Base-by-base conservation (phyloP, 768 basidiomycete genomes). In the Tylopilus sp. region DNA sequence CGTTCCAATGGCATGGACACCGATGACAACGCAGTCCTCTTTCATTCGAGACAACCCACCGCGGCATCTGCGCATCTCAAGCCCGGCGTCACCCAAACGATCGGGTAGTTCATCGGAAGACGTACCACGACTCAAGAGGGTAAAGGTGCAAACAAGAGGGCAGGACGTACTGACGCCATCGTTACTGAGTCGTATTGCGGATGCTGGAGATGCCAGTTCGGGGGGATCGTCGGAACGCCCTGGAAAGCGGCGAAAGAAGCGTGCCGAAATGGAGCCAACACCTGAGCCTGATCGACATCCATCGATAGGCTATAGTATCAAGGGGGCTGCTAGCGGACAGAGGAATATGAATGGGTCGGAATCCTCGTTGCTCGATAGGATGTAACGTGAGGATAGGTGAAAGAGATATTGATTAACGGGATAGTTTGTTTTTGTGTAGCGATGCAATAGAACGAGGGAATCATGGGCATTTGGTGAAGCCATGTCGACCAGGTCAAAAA, bases 271-370 rank as follows among this genome's bases (percentile, higher is more conserved):
- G 55, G 62, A 57, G 41, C 52, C 41, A 26, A 61, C 64, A 38
- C 55, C 60, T 38, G 67, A 69, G 41, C 60, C 60, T 47, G 67
- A 72, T 59, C 67, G 63, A 51, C 59, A 58, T 56, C 73, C 74
- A 11, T 61, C 64, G 38, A 71, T 69, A n/a, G 79, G 77, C 36
- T 76, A 67, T 55, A 80, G 76, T 56, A 82, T 82, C 56, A 79
- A 75, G 57, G 80, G 80, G 45, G 80, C 80, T 22, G 80, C 80
- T 40, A 72, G 48, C 40, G 67, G 58, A 40, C 55, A 52, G 47
- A 61, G 58, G 55, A 57, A 56, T 30, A 62, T 53, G 51, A 48
- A 51, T 30, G 53, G 48, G 35, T 28, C 45, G 12, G 55, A 56
- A 45, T 54, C 60, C 9, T 68, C 69, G 17, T 59, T 77, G 20